Percentiles rank a stretch among this genome's conserved stretches.
Evolutionary conservation across 257 asterid species (phyloP).

Genomic region (Voacanga thouarsii): DNA sequence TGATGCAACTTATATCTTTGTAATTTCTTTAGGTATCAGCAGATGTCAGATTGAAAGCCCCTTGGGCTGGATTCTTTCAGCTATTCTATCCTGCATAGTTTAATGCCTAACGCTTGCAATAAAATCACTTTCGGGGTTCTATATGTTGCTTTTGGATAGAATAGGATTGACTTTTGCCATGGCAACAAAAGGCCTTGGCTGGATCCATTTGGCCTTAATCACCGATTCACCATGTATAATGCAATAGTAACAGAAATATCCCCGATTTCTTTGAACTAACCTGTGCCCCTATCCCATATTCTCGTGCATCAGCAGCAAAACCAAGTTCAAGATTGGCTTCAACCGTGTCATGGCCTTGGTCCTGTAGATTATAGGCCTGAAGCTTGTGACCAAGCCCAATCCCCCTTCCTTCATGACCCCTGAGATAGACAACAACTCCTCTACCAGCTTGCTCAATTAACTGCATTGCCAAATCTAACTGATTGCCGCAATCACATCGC

Average conservation of each 20-base stretch:
- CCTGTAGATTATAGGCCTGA: constrained; percentile 78
- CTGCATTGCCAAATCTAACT: constrained; percentile 77
- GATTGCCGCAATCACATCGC: constrained; percentile 82
- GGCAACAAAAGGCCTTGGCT: neutral
- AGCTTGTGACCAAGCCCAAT: constrained; percentile 81
- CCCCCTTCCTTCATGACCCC: constrained; percentile 89
- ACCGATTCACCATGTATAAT: neutral
- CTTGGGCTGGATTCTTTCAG: no score
- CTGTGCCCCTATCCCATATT: constrained; percentile 84
- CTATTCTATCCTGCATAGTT: neutral
- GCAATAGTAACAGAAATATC: neutral
- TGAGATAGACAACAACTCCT: constrained; percentile 70
- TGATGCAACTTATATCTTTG: no score
- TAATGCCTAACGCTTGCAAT: neutral
- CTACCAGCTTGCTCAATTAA: constrained; percentile 64
- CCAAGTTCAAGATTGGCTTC: constrained; percentile 88
- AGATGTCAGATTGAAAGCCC: no score
- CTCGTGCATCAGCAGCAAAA: constrained; percentile 77
- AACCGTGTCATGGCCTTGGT: constrained; percentile 79
- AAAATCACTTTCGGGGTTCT: neutral
- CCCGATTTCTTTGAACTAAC: constrained; percentile 28
- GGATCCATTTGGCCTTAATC: neutral
- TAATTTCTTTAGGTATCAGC: no score
- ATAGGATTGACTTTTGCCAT: neutral
- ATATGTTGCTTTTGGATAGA: neutral